A percentile compares a stretch with the other conserved stretches of the same genome.
Conservation (phyloP, 305 asterid species). For the Fraxinus floribunda region DNA sequence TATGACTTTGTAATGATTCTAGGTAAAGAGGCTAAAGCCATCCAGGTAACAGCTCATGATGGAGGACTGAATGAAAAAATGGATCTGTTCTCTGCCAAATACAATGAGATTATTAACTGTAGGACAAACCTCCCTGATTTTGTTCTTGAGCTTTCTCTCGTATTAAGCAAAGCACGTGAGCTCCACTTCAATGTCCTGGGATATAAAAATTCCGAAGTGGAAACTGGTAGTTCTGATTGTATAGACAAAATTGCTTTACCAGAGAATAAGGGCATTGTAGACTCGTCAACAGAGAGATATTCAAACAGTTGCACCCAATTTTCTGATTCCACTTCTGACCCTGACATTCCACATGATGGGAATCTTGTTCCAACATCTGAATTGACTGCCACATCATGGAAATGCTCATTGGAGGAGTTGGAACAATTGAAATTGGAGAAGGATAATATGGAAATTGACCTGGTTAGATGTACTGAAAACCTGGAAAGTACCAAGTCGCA, state of each 20-base stretch:
- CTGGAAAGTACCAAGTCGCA: constrained; percentile 65
- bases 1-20: constrained; percentile 53
- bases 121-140: constrained; percentile 47
- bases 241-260: constrained; percentile 87
- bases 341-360: constrained; percentile 76
- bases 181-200: constrained; percentile 58
- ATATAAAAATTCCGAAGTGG: constrained; percentile 55
- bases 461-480: constrained; percentile 55
- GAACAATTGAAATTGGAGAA: constrained; percentile 78
- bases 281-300: constrained; percentile 41
- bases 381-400: constrained; percentile 58
- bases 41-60: constrained; percentile 43
- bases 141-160: constrained; percentile 56
- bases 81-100: constrained; percentile 52
- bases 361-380: constrained; percentile 83
- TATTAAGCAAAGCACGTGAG: constrained; percentile 51
- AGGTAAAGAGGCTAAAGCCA: constrained; percentile 58
- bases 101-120: constrained; percentile 43
- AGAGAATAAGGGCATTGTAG: constrained; percentile 51
- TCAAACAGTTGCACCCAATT: constrained; percentile 46
- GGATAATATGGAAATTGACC: constrained; percentile 59
- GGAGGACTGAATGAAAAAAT: constrained; percentile 50
- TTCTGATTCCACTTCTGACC: constrained; percentile 82
- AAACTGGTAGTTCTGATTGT: constrained; percentile 59
- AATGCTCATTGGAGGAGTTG: constrained; percentile 81